Evolutionary conservation across 2,329 filamentous ascomycete species (phyloP).

Genomic region (Calonectria pseudoreteaudii): DNA sequence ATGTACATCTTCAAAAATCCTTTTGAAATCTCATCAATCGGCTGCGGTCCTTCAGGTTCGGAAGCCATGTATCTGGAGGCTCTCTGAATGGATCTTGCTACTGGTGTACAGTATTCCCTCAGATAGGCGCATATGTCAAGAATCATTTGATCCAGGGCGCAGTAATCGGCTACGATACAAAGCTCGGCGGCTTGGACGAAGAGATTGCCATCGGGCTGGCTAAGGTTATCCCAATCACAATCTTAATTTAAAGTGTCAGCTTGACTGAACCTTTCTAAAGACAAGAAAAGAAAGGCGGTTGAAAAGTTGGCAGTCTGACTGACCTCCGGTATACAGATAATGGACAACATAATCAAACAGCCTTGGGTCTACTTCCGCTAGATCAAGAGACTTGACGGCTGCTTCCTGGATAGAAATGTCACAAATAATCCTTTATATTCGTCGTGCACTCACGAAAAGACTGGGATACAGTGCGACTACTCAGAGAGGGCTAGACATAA

Average conservation of each 20-base stretch:
- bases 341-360: neutral
- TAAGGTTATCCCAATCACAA: neutral
- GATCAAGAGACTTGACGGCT: neutral
- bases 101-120: neutral
- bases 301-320: neutral
- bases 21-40: neutral
- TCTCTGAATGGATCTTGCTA: neutral
- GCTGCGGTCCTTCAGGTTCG: neutral
- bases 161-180: neutral
- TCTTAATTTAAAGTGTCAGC: neutral
- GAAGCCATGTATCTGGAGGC: neutral
- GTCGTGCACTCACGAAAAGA: neutral
- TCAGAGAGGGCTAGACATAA: too few relatives aligned
- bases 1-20: neutral
- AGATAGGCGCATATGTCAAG: neutral
- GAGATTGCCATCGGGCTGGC: neutral
- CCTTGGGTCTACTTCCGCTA: neutral
- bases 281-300: too few relatives aligned
- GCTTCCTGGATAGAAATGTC: neutral
- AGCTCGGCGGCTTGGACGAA: neutral
- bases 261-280: neutral
- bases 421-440: neutral
- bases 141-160: neutral
- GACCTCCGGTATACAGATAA: neutral
- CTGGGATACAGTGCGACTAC: neutral